phyloP scores from a whole-genome alignment of 352 stramenopile species.

The Pythium angustatum region DNA sequence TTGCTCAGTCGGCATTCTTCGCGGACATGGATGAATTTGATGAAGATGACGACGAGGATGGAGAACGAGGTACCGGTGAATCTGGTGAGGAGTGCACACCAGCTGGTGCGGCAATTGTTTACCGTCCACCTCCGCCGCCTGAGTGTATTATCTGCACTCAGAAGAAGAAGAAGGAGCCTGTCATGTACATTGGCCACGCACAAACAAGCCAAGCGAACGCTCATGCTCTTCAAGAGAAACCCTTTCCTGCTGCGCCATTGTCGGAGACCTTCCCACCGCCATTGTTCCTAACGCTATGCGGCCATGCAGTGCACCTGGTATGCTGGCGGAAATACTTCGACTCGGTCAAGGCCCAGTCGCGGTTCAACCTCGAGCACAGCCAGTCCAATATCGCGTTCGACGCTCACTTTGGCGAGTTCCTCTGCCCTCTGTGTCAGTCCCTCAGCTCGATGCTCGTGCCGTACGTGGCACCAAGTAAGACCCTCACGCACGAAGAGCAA shows the following conservation, averaged over 20 bases:
- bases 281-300: conserved; percentile 82
- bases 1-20: conserved; percentile 69
- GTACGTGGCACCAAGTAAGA: conserved; percentile 60
- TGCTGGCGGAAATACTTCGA: conserved; percentile 91
- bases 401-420: conserved; percentile 82
- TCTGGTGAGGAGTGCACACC: conserved; percentile 13
- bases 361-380: conserved; percentile 67
- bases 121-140: conserved; percentile 58
- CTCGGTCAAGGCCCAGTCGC: conserved; percentile 75
- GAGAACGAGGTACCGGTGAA: conserved; percentile 17
- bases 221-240: conserved; percentile 51
- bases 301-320: conserved; percentile 88
- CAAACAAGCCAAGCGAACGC: conserved; percentile 68
- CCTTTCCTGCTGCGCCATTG: conserved; percentile 35
- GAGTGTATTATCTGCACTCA: conserved; percentile 88
- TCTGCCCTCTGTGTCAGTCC: conserved; percentile 90
- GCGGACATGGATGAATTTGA: conserved; percentile 68
- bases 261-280: conserved; percentile 51
- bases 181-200: conserved; percentile 86
- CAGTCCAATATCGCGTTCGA: conserved; percentile 87
- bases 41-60: conserved; percentile 56
- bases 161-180: conserved; percentile 77
- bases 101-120: conserved; percentile 49
- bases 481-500: conserved; percentile 57
- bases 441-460: conserved; percentile 91